Evolutionary conservation across 257 asterid genomes (phyloP).

Genomic region (Primulina eburnea): DNA sequence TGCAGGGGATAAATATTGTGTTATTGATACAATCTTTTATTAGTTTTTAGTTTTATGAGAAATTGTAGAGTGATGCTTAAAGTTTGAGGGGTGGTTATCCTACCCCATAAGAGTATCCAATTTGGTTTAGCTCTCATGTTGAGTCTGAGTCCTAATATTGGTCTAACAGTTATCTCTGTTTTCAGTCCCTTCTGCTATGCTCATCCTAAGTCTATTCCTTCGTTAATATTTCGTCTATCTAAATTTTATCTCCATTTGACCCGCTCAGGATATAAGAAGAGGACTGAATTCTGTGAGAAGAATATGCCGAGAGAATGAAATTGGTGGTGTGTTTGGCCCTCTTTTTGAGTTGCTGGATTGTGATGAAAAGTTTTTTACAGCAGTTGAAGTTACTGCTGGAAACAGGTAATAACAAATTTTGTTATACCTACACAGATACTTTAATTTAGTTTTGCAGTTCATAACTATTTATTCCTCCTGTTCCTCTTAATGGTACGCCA

Average conservation of each 20-base stretch:
- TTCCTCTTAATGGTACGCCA: conserved; percentile 10
- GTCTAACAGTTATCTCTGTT: too few relatives aligned
- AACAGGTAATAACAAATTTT: conserved; percentile 56
- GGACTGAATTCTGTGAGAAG: conserved; percentile 82
- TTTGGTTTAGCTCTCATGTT: too few relatives aligned
- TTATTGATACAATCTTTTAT: too few relatives aligned
- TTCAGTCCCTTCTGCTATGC: too few relatives aligned
- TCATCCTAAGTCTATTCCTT: too few relatives aligned
- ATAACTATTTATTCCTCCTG: neutral
- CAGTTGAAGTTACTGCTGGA: conserved; percentile 99
- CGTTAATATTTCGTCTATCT: too few relatives aligned
- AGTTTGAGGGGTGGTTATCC: too few relatives aligned
- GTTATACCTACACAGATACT: conserved; percentile 12
- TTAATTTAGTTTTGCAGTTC: neutral
- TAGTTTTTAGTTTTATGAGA: too few relatives aligned
- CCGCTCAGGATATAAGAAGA: conserved; percentile 87
- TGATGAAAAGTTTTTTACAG: conserved; percentile 88
- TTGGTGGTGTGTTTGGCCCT: conserved; percentile 85
- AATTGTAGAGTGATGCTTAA: too few relatives aligned
- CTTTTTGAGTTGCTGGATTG: conserved; percentile 87
- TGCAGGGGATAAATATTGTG: too few relatives aligned
- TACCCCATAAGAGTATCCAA: too few relatives aligned
- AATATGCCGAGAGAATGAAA: conserved; percentile 54
- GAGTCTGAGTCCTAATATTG: too few relatives aligned
- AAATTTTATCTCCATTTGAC: conserved; percentile 2